A percentile compares a stretch with the other conserved stretches of the same genome.
Conservation (phyloP, 2,329 filamentous ascomycete species). For the Canariomyces notabilis region DNA sequence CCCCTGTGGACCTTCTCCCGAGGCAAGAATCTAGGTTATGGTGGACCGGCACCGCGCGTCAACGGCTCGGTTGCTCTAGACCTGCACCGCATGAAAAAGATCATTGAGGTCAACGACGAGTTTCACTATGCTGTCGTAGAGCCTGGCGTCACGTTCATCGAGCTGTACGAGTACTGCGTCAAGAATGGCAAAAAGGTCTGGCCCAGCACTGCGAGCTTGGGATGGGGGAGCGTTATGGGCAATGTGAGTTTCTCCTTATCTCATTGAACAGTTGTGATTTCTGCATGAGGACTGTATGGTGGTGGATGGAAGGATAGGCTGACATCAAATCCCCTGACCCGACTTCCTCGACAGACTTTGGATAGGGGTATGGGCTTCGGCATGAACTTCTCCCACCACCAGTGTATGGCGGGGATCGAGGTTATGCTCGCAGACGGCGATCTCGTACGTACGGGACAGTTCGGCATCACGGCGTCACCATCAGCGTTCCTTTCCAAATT, state of each 20-base stretch:
- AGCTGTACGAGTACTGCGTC: slow-evolving; percentile 39
- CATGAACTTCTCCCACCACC: slow-evolving; percentile 23
- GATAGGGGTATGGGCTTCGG: slow-evolving; percentile 40
- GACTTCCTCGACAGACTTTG: slow-evolving; percentile 32
- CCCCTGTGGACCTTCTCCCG: slow-evolving; percentile 30
- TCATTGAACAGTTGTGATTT: too few relatives aligned
- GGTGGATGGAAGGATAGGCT: too few relatives aligned
- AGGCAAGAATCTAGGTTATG: slow-evolving; percentile 45
- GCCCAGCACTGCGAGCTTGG: slow-evolving; percentile 44
- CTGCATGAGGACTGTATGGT: too few relatives aligned
- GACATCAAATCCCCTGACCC: too few relatives aligned
- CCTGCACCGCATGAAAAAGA: slow-evolving; percentile 40
- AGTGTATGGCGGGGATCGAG: slow-evolving; percentile 25
- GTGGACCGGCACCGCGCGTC: slow-evolving; percentile 43
- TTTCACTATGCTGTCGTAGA: slow-evolving; percentile 43
- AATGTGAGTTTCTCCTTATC: slow-evolving; percentile 35
- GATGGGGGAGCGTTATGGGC: slow-evolving; percentile 45
- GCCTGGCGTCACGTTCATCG: slow-evolving; percentile 42
- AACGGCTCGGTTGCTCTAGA: slow-evolving; percentile 42
- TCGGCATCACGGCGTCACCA: slow-evolving; percentile 34
- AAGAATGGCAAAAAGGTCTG: slow-evolving; percentile 39
- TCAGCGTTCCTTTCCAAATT: slow-evolving; percentile 36
- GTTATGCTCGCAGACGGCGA: slow-evolving; percentile 28
- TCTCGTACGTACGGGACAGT: slow-evolving; percentile 27
- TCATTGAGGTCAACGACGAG: slow-evolving; percentile 40